Conservation (phyloP, 768 basidiomycete species). For the Naganishia randhawae region DNA sequence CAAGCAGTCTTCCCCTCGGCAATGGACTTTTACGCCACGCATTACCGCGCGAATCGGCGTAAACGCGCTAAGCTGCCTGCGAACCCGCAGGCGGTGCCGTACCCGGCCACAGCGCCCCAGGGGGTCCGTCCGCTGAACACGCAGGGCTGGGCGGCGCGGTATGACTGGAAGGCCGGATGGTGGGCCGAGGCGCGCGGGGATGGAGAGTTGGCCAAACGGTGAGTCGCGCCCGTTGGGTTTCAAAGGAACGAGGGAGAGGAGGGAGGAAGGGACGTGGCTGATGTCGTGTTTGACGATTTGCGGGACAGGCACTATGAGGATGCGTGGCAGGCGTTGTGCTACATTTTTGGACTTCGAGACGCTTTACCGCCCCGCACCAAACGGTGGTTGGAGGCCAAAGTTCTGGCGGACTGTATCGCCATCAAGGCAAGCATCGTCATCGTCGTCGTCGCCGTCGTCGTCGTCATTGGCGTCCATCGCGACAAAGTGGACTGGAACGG, state of each 20-base stretch:
- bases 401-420: conserved; percentile 87
- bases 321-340: conserved; percentile 73
- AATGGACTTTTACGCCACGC: conserved; percentile 85
- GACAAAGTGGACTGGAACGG: neutral
- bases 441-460: too few species aligned
- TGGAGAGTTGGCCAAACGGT: conserved; percentile 88
- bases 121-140: conserved; percentile 63
- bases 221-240: conserved; percentile 41
- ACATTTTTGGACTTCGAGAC: conserved; percentile 83
- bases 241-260: neutral
- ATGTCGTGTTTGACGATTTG: neutral
- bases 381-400: conserved; percentile 97
- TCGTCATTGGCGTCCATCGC: conserved; percentile 1
- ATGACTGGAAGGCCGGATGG: conserved; percentile 95
- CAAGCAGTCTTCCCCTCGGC: conserved; percentile 84
- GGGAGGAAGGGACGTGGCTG: neutral
- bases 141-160: conserved; percentile 91
- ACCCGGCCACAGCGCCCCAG: conserved; percentile 16
- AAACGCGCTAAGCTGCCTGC: conserved; percentile 67
- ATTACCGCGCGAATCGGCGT: conserved; percentile 83
- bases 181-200: conserved; percentile 95
- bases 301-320: conserved; percentile 81
- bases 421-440: conserved; percentile 62
- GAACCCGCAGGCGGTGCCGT: conserved; percentile 55
- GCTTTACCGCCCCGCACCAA: conserved; percentile 89